Evolutionary conservation across 1,284 basidiomycete genomes (phyloP).

Genomic region (Erythrobasidium hasegawianum): DNA sequence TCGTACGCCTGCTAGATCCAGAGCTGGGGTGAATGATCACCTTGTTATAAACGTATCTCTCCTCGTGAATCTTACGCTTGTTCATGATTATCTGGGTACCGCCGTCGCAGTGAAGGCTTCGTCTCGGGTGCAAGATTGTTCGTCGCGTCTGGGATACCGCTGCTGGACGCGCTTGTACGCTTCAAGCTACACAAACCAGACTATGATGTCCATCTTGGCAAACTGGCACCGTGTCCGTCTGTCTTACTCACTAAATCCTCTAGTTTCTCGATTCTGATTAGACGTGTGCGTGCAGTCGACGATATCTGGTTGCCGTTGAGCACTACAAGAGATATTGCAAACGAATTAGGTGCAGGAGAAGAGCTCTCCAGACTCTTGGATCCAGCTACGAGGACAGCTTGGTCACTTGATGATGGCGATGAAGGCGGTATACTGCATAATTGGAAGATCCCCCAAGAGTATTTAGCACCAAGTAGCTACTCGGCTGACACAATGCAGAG

Average conservation of each 20-base stretch:
- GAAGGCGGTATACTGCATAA: slow-evolving; percentile 11
- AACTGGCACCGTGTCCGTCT: slow-evolving; percentile 2
- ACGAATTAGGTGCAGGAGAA: neutral
- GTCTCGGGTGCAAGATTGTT: neutral
- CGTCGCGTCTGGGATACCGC: neutral
- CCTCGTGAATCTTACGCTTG: neutral
- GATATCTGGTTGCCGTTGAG: slow-evolving; percentile 1
- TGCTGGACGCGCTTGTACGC: neutral
- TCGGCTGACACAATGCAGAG: neutral
- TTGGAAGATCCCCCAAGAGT: neutral
- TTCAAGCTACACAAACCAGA: slow-evolving; percentile 2
- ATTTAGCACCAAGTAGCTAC: neutral
- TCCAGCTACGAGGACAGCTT: neutral
- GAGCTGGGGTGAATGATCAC: slow-evolving; percentile 3
- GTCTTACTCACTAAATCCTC: neutral
- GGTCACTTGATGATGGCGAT: slow-evolving; percentile 2
- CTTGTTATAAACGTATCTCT: neutral
- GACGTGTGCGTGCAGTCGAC: neutral
- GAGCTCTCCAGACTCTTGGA: neutral
- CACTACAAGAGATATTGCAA: neutral
- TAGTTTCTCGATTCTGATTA: neutral
- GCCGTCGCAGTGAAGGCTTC: neutral
- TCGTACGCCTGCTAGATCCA: slow-evolving; percentile 2
- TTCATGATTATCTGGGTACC: neutral
- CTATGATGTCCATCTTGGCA: slow-evolving; percentile 7